Evolutionary conservation across 1,284 basidiomycete species (phyloP).

Genomic region (Leucoagaricus sp.): DNA sequence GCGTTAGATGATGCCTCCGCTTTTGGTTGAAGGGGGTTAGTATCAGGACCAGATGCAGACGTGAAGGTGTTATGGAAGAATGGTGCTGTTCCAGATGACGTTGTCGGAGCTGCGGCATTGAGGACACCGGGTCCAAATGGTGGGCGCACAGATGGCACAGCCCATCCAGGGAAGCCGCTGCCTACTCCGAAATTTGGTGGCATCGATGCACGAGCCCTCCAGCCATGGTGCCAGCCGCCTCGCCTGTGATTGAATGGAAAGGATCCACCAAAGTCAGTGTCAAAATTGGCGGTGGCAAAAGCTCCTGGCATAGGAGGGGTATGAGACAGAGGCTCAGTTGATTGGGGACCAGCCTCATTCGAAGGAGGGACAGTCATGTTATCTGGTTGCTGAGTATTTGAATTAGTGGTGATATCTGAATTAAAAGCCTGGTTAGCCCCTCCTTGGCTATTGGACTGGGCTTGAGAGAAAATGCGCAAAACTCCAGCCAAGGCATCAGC

Average conservation of each 20-base stretch:
- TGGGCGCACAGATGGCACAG: conserved; percentile 3
- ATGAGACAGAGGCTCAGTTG: background rate
- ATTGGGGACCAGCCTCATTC: background rate
- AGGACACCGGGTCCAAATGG: conserved; percentile 8
- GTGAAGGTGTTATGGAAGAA: conserved; percentile 2
- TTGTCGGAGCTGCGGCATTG: background rate
- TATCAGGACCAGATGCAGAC: conserved; percentile 4
- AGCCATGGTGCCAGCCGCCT: background rate
- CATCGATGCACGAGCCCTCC: conserved; percentile 2
- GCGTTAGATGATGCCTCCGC: background rate
- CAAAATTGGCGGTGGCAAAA: background rate
- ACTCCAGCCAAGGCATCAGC: conserved; percentile 64
- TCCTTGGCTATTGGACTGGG: background rate
- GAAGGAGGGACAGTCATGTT: background rate
- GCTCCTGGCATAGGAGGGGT: conserved; percentile 11
- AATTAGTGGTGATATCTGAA: background rate
- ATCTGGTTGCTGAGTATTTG: background rate
- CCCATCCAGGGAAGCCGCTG: background rate
- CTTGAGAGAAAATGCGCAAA: conserved; percentile 52
- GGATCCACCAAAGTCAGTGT: background rate
- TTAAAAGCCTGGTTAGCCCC: background rate
- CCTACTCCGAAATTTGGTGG: conserved; percentile 1
- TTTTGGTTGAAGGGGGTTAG: background rate
- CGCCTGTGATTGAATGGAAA: background rate
- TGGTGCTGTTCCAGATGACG: conserved; percentile 1